These are phyloP conservation scores for Galeopsis tetrahit DNA, from an alignment of 257 asterid species.

Conservation along the genomic window DNA sequence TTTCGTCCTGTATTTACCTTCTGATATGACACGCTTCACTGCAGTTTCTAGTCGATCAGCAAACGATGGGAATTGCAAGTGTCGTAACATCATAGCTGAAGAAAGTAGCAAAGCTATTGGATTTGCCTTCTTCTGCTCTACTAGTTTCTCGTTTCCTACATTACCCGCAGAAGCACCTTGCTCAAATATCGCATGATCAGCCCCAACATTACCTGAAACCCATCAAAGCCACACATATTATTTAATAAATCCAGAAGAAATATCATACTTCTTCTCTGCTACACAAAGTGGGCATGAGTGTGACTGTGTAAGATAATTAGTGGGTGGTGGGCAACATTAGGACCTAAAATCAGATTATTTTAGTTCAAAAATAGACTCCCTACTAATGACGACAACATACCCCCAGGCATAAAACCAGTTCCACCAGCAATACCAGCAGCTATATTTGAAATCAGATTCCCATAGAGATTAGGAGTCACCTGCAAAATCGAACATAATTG, in stretches of 20 bases:
- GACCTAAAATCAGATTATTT: not conserved
- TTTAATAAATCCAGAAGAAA: conserved; percentile 51
- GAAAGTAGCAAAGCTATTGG: conserved; percentile 91
- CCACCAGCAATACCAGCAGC: conserved; percentile 99
- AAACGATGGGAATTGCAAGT: conserved; percentile 95
- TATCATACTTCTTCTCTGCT: not conserved
- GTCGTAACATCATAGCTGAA: conserved; percentile 98
- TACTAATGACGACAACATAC: conserved; percentile 50
- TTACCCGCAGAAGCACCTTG: conserved; percentile 99
- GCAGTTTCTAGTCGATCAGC: conserved; percentile 91
- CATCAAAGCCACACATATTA: conserved; percentile 24
- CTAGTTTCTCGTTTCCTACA: conserved; percentile 72
- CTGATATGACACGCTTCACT: conserved; percentile 75
- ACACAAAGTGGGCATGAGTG: no score
- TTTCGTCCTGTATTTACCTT: conserved; percentile 72
- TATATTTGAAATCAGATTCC: conserved; percentile 84
- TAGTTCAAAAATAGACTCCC: not conserved
- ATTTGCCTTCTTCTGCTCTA: conserved; percentile 77
- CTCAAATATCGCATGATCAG: conserved; percentile 89
- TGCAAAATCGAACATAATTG: conserved; percentile 37
- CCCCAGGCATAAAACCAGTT: conserved; percentile 98
- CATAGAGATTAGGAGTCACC: conserved; percentile 98
- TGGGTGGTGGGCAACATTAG: not conserved
- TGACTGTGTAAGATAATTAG: not conserved
- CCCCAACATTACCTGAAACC: conserved; percentile 81